Evolutionary conservation across 129 eudicot species (phyloP), one percentile per base, ranked within the genome.

Genomic region (Pseudognaphalium luteoalbum): DNA sequence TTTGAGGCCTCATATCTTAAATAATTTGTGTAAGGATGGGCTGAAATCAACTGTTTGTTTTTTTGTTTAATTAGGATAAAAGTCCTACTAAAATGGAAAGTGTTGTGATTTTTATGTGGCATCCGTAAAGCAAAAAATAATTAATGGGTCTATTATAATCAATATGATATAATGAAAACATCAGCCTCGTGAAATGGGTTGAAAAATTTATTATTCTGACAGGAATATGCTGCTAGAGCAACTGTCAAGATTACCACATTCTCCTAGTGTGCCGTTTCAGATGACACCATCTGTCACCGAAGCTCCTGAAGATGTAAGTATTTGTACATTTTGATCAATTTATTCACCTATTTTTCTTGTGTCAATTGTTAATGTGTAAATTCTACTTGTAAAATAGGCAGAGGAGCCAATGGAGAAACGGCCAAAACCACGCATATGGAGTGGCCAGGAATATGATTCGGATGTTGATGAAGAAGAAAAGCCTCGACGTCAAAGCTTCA

Each of bases 221-320:
- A 95, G 99, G 92, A 91, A 72, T 70, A 85, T 87, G 83, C 87
- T 95, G 71, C 93, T 95, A 7, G 99, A 95, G 71, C 94, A 91
- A 81, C 81, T 95, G 22, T 84, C 94, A 39, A 86, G 84, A 71
- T 71, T 95, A 62, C 91, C 92, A 58, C 91, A 89, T 78, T 91
- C 85, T 37, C 99, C 99, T 6, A 91, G 99, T 81, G 96, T 88
- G 68, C 93, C 84, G 12, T 95, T 95, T 81, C 97, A 91, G 74
- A 80, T 72, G 3, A 90, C 88, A 21, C 99, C 99, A 30, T 83
- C 93, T 47, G 76, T 76, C 63, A 84, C 92, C 0, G 80, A 83
- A 90, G 90, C 63, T 29, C 99, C 97, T 2, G 92, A 95, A 85
- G 88, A 89, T 97, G 97, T 84, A 56, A 51, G 69, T 67, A n/a